Conservation (phyloP, 331 rosid genomes). For the Quercus phellos region DNA sequence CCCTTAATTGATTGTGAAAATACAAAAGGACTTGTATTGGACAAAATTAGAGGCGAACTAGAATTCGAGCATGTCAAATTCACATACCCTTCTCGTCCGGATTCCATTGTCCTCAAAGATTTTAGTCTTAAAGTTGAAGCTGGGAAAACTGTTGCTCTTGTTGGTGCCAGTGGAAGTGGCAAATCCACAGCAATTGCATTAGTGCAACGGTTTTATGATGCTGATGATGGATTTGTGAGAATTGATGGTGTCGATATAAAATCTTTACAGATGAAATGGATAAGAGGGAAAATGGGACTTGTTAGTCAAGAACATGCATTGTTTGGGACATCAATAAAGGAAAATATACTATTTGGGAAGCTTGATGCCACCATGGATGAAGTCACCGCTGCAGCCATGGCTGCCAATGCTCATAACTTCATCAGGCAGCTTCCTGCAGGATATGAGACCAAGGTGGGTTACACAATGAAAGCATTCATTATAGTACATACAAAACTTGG, state of each 20-base stretch:
- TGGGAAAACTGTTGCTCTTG: slow-evolving; percentile 82
- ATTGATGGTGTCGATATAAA: slow-evolving; percentile 77
- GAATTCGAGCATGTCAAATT: slow-evolving; percentile 65
- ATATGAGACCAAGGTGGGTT: slow-evolving; percentile 78
- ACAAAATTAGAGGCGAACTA: slow-evolving; percentile 45
- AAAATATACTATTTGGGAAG: slow-evolving; percentile 87
- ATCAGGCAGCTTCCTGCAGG: slow-evolving; percentile 88
- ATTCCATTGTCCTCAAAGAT: slow-evolving; percentile 51
- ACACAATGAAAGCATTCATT: no score
- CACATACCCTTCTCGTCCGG: slow-evolving; percentile 82
- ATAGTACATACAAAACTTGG: no score
- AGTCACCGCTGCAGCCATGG: slow-evolving; percentile 68
- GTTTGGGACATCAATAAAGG: slow-evolving; percentile 88
- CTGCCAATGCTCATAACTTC: slow-evolving; percentile 91
- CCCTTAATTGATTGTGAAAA: slow-evolving; percentile 74
- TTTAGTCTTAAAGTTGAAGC: slow-evolving; percentile 80
- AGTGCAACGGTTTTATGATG: slow-evolving; percentile 79
- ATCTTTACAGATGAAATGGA: slow-evolving; percentile 69
- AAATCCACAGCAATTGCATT: slow-evolving; percentile 88
- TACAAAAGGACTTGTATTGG: slow-evolving; percentile 43
- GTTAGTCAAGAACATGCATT: slow-evolving; percentile 98
- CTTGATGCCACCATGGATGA: slow-evolving; percentile 79
- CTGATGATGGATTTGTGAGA: slow-evolving; percentile 52
- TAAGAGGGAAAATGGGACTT: slow-evolving; percentile 81
- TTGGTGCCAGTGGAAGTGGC: slow-evolving; percentile 94